Evolutionary conservation across 2,329 filamentous ascomycete genomes (phyloP).

Genomic region (Xylariales sp.): DNA sequence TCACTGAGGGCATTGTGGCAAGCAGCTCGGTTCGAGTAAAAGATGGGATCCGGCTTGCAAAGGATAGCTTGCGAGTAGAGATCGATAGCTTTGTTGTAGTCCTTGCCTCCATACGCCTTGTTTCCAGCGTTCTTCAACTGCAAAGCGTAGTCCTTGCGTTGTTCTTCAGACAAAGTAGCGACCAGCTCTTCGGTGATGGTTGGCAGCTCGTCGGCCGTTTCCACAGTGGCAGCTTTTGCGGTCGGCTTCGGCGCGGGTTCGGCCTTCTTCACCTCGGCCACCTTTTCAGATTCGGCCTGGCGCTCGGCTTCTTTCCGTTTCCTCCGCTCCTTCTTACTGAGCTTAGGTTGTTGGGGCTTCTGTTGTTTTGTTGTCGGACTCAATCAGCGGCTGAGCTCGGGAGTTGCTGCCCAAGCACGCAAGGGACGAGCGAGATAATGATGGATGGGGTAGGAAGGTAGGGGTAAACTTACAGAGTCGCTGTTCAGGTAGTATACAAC

Average conservation of each 20-base stretch:
- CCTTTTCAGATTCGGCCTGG: slow-evolving; percentile 44
- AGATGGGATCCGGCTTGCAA: slow-evolving; percentile 95
- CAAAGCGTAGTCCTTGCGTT: slow-evolving; percentile 80
- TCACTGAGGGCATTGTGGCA: slow-evolving; percentile 92
- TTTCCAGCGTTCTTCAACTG: slow-evolving; percentile 95
- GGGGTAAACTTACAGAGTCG: slow-evolving; percentile 43
- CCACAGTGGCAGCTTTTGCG: slow-evolving; percentile 41
- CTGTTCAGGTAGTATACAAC: slow-evolving; percentile 84
- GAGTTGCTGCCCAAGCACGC: no score
- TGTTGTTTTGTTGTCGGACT: slow-evolving; percentile 16
- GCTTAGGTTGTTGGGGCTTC: slow-evolving; percentile 58
- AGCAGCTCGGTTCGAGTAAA: slow-evolving; percentile 97
- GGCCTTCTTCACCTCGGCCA: slow-evolving; percentile 20
- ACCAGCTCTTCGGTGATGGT: slow-evolving; percentile 59
- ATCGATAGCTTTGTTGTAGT: slow-evolving; percentile 89
- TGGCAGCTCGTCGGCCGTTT: slow-evolving; percentile 64
- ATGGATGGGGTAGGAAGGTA: no score
- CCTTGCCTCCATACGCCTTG: slow-evolving; percentile 91
- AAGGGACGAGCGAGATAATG: no score
- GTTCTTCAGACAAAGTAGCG: slow-evolving; percentile 48
- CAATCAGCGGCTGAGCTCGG: not conserved
- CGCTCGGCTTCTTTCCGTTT: slow-evolving; percentile 78
- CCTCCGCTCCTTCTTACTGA: slow-evolving; percentile 84
- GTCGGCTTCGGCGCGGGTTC: slow-evolving; percentile 37
- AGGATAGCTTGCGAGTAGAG: slow-evolving; percentile 94